A percentile compares a stretch with the other conserved stretches of the same genome.
These are phyloP conservation scores for Diaporthe ampelina DNA, from an alignment of 2,329 filamentous ascomycete genomes.

Conservation along the genomic window DNA sequence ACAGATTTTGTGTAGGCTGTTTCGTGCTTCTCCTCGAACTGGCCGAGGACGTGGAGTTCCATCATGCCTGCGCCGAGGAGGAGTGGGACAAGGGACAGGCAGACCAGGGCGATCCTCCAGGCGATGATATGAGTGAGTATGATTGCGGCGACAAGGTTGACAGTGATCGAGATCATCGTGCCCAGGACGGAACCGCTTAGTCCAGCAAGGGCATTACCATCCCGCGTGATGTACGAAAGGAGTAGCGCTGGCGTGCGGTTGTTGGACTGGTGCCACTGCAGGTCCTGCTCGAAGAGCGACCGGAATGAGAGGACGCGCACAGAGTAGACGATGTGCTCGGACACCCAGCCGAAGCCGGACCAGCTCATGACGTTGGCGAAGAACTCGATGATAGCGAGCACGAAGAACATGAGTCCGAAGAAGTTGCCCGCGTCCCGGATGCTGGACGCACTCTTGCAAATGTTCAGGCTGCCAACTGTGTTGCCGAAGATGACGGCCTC, in stretches of 20 bases:
- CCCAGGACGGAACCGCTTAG: slow-evolving; percentile 80
- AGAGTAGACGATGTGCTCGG: slow-evolving; percentile 69
- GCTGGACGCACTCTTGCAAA: slow-evolving; percentile 62
- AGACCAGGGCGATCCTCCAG: slow-evolving; percentile 83
- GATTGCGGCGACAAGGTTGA: slow-evolving; percentile 78
- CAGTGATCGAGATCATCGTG: slow-evolving; percentile 75
- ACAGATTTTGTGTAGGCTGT: slow-evolving; percentile 75
- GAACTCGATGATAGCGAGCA: slow-evolving; percentile 71
- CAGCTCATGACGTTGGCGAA: slow-evolving; percentile 71
- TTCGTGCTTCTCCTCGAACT: slow-evolving; percentile 74
- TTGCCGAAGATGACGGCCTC: slow-evolving; percentile 73
- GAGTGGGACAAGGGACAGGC: slow-evolving; percentile 76
- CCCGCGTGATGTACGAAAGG: slow-evolving; percentile 77
- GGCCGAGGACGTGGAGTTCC: slow-evolving; percentile 73
- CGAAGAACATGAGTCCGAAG: slow-evolving; percentile 71
- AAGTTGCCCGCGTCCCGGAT: slow-evolving; percentile 66
- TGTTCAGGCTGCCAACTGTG: slow-evolving; percentile 68
- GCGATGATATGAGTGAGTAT: slow-evolving; percentile 78
- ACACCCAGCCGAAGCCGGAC: slow-evolving; percentile 67
- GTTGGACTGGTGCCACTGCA: slow-evolving; percentile 77
- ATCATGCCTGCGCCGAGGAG: slow-evolving; percentile 78
- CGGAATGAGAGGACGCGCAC: slow-evolving; percentile 69
- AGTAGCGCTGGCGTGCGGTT: slow-evolving; percentile 72
- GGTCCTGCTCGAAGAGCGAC: slow-evolving; percentile 68
- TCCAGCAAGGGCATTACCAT: slow-evolving; percentile 75